Evolutionary conservation across 768 basidiomycete genomes (phyloP).

Genomic region (Kwoniella sp.): DNA sequence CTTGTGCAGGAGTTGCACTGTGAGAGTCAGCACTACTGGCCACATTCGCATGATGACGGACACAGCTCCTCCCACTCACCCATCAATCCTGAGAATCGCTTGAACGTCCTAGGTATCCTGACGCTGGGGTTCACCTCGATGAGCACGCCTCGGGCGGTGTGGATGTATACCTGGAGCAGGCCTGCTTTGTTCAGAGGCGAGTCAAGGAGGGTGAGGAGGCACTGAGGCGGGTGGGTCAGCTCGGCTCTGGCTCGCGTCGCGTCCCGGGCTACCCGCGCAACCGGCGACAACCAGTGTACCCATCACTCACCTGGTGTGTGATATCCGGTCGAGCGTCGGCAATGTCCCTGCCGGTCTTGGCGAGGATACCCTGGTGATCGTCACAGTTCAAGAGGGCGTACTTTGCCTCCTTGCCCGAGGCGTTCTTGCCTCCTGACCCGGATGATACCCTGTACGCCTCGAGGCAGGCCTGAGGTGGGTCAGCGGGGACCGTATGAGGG

Average conservation of each 20-base stretch:
- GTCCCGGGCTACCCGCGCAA: too few species aligned
- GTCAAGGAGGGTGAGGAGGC: conserved; percentile 89
- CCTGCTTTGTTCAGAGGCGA: conserved; percentile 98
- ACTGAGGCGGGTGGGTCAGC: too few species aligned
- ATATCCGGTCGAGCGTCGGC: conserved; percentile 99
- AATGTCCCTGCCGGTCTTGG: conserved; percentile 95
- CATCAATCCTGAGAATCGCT: conserved; percentile 97
- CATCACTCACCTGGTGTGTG: conserved; percentile 77
- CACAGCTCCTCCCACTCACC: conserved; percentile 56
- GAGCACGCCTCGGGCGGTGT: conserved; percentile 89
- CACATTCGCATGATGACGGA: not conserved
- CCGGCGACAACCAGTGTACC: not conserved
- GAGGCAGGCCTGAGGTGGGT: conserved; percentile 81
- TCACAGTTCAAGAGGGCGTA: conserved; percentile 97
- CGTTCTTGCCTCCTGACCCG: conserved; percentile 56
- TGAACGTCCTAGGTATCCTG: conserved; percentile 95
- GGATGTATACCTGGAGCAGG: conserved; percentile 92
- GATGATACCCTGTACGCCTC: conserved; percentile 86
- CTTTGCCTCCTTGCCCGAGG: conserved; percentile 68
- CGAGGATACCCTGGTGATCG: conserved; percentile 96
- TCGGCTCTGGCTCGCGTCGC: too few species aligned
- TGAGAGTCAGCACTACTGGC: not conserved
- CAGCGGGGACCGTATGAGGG: too few species aligned
- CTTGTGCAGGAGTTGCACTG: conserved; percentile 95
- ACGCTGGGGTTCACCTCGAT: conserved; percentile 99